Evolutionary conservation across 2,329 filamentous ascomycete species (phyloP), one percentile per base, ranked within the genome.

Genomic region (Lachnellula cervina): DNA sequence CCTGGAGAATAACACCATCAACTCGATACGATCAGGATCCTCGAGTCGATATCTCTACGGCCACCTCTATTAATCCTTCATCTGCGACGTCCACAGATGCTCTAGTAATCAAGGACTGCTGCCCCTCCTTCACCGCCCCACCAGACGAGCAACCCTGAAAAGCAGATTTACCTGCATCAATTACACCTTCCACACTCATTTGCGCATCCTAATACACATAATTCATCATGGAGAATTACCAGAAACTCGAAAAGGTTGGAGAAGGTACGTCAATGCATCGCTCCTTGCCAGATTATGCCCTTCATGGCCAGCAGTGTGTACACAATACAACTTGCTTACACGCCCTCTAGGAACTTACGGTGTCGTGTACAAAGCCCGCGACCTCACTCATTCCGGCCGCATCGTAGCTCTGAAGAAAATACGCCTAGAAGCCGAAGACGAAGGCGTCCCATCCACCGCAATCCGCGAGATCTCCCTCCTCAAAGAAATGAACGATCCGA

Each of bases 361-460:
- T 73, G 91, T 96, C 60, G 91, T 96, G 61, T 96, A 96, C 83
- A 96, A 96, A 75, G 91, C 91, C 57, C 85, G 88, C 64, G 91
- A 96, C 72, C 86, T 96, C 58, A 83, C 83, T 63, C 87, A 92
- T 69, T 80, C 81, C 63, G 89, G 89, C 68, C 88, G 89, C 66
- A 94, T 96, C 66, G 91, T 96, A 61, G 91, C 91, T 21, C 78
- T 96, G 65, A 96, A 96, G 80, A 96, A 96, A 78, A 96, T 96
- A 68, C 88, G 91, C 61, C 87, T 96, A 66, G 92, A 96, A 70
- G 90, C 91, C 60, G 92, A 96, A 77, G 91, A 96, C 76, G 92
- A 96, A 72, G 91, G 91, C 64, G 90, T 96, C 17, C 92, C 91
- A 2, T 92, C 87, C 68, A 96, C 91, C 3, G 92, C 91, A 63